Base-by-base conservation (phyloP, 2,329 filamentous ascomycete genomes). In the Lojkania enalia region DNA sequence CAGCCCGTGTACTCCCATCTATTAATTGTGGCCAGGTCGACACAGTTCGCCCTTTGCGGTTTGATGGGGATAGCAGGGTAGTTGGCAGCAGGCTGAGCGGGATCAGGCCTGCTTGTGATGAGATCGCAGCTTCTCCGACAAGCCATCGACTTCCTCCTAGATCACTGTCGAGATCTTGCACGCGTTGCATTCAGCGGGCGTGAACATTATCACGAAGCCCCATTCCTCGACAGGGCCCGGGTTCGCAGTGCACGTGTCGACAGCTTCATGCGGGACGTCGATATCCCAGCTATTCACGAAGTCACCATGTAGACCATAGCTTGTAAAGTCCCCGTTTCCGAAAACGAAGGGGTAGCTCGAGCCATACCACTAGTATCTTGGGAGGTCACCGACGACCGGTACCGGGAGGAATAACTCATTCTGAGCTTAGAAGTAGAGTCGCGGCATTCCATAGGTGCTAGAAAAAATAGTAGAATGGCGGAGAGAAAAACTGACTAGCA, bases 401-500 rank as follows among this genome's bases (percentile, higher is more conserved):
- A 90, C 87, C 25, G 78, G 76, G 66, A 84, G 80, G 55, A 88
- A 63, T 4, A 55, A 59, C 18, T 54, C 58, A 31, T 66, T 57
- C 39, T 64, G 56, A 19, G 53, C 52, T 52, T 86, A 68, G 57
- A 85, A 90, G 71, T 84, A 90, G 2, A 91, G 72, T 20, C 76
- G 75, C 1, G 88, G 87, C 44, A 84, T 83, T 88, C 88, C 91
- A 75, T 92, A 91, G 69, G 86, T 86, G 56, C 63, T 23, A 2
- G 3, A 2, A 12, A 11, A 4, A 7, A 14, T 2, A 5, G 39
- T 6, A 5, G n/a, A 33, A 5, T 5, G n/a, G n/a, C 4, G 25
- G 14, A 20, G 3, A 12, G 4, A 2, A 2, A 15, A 11, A 15
- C 41, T 13, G 46, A 82, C 7, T n/a, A 27, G 7, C 18, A 87